Evolutionary conservation across 2,329 filamentous ascomycete genomes (phyloP).

Genomic region (Ramularia endophylla): DNA sequence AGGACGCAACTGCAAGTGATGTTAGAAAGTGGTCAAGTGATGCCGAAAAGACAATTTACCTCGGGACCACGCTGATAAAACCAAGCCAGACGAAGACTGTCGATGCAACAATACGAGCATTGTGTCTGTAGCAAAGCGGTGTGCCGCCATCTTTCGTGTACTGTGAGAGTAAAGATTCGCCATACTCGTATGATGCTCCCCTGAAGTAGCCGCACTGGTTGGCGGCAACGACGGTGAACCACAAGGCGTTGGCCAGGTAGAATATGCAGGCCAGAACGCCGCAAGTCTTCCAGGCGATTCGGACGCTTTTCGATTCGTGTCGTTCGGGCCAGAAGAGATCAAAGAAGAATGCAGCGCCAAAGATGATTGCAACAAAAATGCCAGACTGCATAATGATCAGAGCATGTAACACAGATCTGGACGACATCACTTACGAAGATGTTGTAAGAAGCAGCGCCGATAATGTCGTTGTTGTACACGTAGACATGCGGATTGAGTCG

Average conservation of each 20-base stretch:
- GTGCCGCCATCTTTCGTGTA: slow-evolving; percentile 33
- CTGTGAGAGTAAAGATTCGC: slow-evolving; percentile 26
- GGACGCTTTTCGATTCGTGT: slow-evolving; percentile 43
- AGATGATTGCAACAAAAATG: slow-evolving; percentile 52
- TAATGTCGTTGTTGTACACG: slow-evolving; percentile 51
- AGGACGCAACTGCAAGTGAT: slow-evolving; percentile 30
- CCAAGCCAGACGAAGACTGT: slow-evolving; percentile 51
- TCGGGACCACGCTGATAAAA: slow-evolving; percentile 43
- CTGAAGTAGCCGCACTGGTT: slow-evolving; percentile 42
- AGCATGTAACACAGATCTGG: too few species aligned
- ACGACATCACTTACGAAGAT: slow-evolving; percentile 40
- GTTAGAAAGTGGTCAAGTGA: not conserved
- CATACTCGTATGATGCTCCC: slow-evolving; percentile 32
- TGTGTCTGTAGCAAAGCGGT: slow-evolving; percentile 43
- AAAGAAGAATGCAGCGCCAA: slow-evolving; percentile 56
- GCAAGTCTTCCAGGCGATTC: slow-evolving; percentile 50
- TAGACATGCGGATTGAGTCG: slow-evolving; percentile 34
- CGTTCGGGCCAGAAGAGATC: slow-evolving; percentile 57
- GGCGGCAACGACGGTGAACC: slow-evolving; percentile 48
- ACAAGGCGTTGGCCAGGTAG: slow-evolving; percentile 44
- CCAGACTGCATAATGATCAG: slow-evolving; percentile 31
- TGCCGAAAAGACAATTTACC: slow-evolving; percentile 28
- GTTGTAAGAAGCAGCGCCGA: slow-evolving; percentile 52
- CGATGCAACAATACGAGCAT: slow-evolving; percentile 46
- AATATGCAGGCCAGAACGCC: slow-evolving; percentile 45